Percentiles rank a stretch among this genome's conserved stretches.
phyloP scores from a whole-genome alignment of 202 grass and related monocot species.

The Schoenoplectus tabernaemontani region DNA sequence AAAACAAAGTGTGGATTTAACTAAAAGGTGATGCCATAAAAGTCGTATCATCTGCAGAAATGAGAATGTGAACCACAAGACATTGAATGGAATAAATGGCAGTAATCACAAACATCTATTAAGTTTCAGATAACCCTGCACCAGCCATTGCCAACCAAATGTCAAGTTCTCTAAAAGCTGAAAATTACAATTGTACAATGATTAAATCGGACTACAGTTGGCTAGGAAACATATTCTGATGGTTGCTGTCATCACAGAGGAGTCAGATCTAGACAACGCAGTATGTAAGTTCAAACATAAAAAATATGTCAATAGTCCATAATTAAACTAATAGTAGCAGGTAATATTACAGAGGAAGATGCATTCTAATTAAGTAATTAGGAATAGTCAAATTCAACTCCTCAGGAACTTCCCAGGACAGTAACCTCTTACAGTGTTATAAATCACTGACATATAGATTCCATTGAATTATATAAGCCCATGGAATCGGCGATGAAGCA shows the following conservation, averaged over 20 bases:
- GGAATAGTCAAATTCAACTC: neutral
- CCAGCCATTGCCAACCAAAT: neutral
- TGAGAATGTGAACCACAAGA: neutral
- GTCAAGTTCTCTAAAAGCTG: neutral
- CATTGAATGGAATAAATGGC: neutral
- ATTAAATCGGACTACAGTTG: neutral
- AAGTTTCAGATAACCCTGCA: neutral
- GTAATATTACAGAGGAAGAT: neutral
- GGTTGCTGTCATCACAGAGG: neutral
- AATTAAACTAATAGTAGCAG: neutral
- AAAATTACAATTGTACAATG: neutral
- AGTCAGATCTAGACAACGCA: neutral
- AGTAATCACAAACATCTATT: neutral
- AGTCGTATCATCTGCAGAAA: neutral
- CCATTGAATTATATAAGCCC: neutral
- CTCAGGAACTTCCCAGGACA: neutral
- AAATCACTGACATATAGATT: neutral
- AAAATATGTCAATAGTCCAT: neutral
- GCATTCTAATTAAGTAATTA: neutral
- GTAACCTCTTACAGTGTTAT: neutral
- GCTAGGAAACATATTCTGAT: neutral
- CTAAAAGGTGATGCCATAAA: neutral
- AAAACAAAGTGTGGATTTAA: neutral
- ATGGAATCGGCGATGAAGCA: neutral
- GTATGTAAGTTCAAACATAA: neutral